Percentiles rank a stretch among this genome's conserved stretches.
Conservation (phyloP, 2,329 filamentous ascomycete genomes). For the Didymosphaeria variabile region DNA sequence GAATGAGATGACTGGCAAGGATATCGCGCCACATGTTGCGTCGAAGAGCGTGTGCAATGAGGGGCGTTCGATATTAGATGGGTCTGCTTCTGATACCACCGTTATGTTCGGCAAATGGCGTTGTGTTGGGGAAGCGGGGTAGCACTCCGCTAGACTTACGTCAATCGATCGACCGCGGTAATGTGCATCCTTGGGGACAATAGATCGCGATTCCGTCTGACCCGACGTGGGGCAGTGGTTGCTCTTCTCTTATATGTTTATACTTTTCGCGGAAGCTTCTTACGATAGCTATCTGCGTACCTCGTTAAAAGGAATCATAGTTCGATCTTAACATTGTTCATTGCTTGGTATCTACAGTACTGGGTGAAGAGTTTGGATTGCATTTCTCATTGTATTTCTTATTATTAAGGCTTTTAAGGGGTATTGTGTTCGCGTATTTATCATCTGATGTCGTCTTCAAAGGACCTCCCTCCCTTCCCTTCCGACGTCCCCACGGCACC, state of each 20-base stretch:
- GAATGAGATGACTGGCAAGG: not conserved
- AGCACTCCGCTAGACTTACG: not conserved
- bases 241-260: not conserved
- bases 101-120: not conserved
- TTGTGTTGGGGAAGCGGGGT: not conserved
- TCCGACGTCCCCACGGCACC: not conserved
- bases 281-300: not conserved
- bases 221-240: not conserved
- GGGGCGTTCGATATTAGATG: not conserved
- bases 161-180: not conserved
- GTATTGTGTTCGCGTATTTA: not conserved
- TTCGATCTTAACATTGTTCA: no score
- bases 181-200: not conserved
- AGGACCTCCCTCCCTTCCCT: slow-evolving; percentile 2
- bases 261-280: not conserved
- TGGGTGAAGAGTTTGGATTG: no score
- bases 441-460: not conserved
- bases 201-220: not conserved
- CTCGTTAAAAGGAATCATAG: no score
- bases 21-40: not conserved
- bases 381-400: not conserved
- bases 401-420: not conserved
- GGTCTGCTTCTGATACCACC: not conserved
- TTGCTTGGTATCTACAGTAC: no score
- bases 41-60: not conserved